Conservation (phyloP, 257 asterid species). For the Echites panduratus region DNA sequence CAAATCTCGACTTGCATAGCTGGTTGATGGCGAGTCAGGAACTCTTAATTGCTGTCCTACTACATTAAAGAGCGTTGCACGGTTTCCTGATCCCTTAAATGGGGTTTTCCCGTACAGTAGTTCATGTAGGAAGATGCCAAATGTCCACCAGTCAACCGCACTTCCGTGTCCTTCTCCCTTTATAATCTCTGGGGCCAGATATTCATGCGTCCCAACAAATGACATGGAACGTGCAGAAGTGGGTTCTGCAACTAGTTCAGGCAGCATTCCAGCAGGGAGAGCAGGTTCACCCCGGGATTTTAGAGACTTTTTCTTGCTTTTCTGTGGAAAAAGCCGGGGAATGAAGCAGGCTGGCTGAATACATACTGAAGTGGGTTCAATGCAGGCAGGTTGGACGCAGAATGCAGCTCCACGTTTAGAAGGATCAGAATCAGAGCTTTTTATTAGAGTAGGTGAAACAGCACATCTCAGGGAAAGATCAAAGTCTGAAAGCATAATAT, state of each 20-base stretch:
- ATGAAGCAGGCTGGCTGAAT: conserved; percentile 35
- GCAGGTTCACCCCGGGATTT: conserved; percentile 19
- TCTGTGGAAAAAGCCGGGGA: conserved; percentile 26
- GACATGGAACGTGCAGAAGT: conserved; percentile 37
- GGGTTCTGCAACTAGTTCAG: conserved; percentile 35
- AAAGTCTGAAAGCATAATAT: conserved; percentile 36
- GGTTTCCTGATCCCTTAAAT: conserved; percentile 32
- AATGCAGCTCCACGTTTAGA: conserved; percentile 28
- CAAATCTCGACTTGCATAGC: conserved; percentile 27
- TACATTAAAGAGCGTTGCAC: conserved; percentile 34
- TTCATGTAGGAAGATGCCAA: conserved; percentile 32
- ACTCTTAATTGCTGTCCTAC: conserved; percentile 33
- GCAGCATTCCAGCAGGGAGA: conserved; percentile 18
- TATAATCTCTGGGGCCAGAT: conserved; percentile 36
- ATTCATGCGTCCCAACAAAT: conserved; percentile 36
- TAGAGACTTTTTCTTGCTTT: conserved; percentile 22
- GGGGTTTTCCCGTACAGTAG: conserved; percentile 33
- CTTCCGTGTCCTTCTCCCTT: conserved; percentile 41
- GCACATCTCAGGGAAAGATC: conserved; percentile 34
- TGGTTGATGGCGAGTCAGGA: conserved; percentile 34
- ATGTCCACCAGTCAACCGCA: conserved; percentile 43
- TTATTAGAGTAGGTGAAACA: conserved; percentile 31
- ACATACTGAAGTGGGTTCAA: conserved; percentile 29
- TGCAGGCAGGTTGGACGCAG: conserved; percentile 28
- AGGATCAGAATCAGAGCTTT: conserved; percentile 22